Evolutionary conservation across 2,329 filamentous ascomycete genomes (phyloP), one percentile per base, ranked within the genome.

Genomic region (Exophiala bonariae): DNA sequence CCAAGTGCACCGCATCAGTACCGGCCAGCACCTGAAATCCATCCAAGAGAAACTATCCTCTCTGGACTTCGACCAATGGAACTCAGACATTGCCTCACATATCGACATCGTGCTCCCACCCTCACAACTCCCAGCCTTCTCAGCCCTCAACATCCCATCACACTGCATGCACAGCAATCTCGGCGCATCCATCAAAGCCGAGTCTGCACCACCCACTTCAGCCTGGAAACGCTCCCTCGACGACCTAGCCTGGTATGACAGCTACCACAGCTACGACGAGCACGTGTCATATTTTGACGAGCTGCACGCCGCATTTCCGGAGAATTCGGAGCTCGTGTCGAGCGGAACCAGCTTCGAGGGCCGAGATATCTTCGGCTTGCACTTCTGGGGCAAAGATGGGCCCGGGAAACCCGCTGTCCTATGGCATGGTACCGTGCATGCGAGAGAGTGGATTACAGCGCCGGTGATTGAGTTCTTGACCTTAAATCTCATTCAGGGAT

Each of bases 381-480:
- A 81, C 51, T 67, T 82, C 43, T 82, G 70, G 63, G 79, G 79
- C 2, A 51, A 50, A 22, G 70, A 70, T 1, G 60, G 60, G 28
- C 68, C 67, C 41, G 72, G 73, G 22, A 77, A 77, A 52, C 77
- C 77, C 1, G 79, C 76, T 14, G 63, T 81, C 34, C 69, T 82
- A 34, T 74, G 77, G 59, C 79, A 83, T 60, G 75, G 74, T 10
- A 82, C 75, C 18, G 76, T 81, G 10, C 80, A 84, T 60, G 78
- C 79, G 7, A 71, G 80, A 34, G 80, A 83, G 61, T 83, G 80
- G 80, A 79, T 83, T 42, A 72, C 73, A 4, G 72, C 76, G 9
- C 77, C 79, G 66, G 76, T 75, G 4, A 67, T 73, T 32, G 79
- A 82, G 59, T 82, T 80, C 60, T 63, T 80, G 13, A 70, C 74